These are phyloP conservation scores for Peziza echinospora DNA, from an alignment of 495 filamentous ascomycete species.

Conservation along the genomic window DNA sequence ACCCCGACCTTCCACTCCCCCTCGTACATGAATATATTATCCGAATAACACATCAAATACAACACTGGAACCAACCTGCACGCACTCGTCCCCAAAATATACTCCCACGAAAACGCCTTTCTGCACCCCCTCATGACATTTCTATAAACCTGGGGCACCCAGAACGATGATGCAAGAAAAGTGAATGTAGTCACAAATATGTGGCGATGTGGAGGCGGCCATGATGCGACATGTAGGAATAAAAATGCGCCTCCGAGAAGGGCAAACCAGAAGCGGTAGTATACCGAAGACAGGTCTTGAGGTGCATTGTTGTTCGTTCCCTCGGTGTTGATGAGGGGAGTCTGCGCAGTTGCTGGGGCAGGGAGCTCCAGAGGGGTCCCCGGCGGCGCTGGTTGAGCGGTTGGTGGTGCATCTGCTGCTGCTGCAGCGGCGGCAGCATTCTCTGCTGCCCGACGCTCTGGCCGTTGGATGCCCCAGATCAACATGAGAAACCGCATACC, in stretches of 20 bases:
- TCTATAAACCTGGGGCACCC: constrained; percentile 74
- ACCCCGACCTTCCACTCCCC: constrained; percentile 34
- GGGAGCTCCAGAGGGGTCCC: constrained; percentile 24
- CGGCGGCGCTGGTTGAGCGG: constrained; percentile 16
- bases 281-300: constrained; percentile 49
- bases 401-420: constrained; percentile 1
- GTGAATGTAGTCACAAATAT: constrained; percentile 46
- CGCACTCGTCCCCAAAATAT: constrained; percentile 61
- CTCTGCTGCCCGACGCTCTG: constrained; percentile 43
- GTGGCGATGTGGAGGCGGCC: constrained; percentile 45
- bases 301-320: constrained; percentile 1
- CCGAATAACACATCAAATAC: constrained; percentile 52
- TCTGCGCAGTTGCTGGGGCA: constrained; percentile 36
- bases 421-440: constrained; percentile 26
- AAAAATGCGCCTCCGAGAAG: constrained; percentile 51
- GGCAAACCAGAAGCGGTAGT: constrained; percentile 53
- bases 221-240: constrained; percentile 50
- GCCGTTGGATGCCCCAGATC: constrained; percentile 70
- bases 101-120: constrained; percentile 68
- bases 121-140: constrained; percentile 83
- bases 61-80: constrained; percentile 54
- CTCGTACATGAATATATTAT: constrained; percentile 64
- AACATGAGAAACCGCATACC: constrained; percentile 73
- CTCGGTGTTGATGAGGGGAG: constrained; percentile 15
- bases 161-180: constrained; percentile 66